phyloP scores from a whole-genome alignment of 2,329 filamentous ascomycete genomes.

The Fusarium luffae region DNA sequence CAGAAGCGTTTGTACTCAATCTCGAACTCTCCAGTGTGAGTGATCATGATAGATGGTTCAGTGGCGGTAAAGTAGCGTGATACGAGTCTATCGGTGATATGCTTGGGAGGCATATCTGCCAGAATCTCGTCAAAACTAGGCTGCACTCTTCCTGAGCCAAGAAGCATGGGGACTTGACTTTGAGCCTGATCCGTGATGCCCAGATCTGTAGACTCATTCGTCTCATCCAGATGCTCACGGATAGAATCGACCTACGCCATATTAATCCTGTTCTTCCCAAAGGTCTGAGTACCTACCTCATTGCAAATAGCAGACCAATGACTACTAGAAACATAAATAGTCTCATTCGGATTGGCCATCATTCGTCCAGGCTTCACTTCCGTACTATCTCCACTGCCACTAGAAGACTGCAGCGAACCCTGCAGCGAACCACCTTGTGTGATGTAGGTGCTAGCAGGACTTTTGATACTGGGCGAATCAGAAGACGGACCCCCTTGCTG shows the following conservation, averaged over 20 bases:
- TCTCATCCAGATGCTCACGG: slow-evolving; percentile 20
- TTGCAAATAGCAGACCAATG: slow-evolving; percentile 36
- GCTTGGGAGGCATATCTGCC: slow-evolving; percentile 25
- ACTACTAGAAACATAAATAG: slow-evolving; percentile 36
- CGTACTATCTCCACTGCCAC: neutral
- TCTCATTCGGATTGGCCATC: slow-evolving; percentile 30
- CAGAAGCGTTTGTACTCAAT: slow-evolving; percentile 37
- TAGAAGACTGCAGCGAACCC: neutral
- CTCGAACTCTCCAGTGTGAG: slow-evolving; percentile 33
- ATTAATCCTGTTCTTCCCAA: neutral
- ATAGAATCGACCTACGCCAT: slow-evolving; percentile 18
- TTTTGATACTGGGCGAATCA: slow-evolving; percentile 6
- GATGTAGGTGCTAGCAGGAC: neutral
- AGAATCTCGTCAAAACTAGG: slow-evolving; percentile 19
- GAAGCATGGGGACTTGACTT: slow-evolving; percentile 19
- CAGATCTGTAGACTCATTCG: neutral
- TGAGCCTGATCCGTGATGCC: slow-evolving; percentile 7
- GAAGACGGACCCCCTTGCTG: neutral
- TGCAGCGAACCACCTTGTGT: neutral
- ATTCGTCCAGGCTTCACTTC: slow-evolving; percentile 28
- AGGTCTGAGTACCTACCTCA: neutral
- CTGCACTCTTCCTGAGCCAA: neutral
- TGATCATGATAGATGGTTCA: slow-evolving; percentile 27
- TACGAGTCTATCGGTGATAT: slow-evolving; percentile 25
- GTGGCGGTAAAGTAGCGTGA: slow-evolving; percentile 34